phyloP scores from a whole-genome alignment of 805 yeast genomes.

The Metschnikowia cerradonensis region DNA sequence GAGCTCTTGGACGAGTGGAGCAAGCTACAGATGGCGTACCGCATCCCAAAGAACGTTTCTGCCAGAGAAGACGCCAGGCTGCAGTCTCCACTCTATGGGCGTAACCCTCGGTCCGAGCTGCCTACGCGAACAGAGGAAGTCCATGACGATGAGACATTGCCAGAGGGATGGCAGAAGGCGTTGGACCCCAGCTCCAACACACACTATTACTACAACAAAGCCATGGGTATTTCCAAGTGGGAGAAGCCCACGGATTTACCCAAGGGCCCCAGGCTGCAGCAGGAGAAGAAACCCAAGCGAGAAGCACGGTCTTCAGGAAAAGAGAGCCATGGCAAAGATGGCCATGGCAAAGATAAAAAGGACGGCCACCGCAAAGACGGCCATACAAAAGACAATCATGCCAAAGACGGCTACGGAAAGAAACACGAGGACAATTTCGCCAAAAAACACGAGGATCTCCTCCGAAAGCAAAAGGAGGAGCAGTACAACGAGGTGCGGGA shows the following conservation, averaged over 20 bases:
- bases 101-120: conserved; percentile 15
- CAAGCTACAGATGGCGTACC: conserved; percentile 70
- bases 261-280: conserved; percentile 25
- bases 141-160: conserved; percentile 32
- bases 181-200: conserved; percentile 42
- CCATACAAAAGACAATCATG: neutral
- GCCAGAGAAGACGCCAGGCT: conserved; percentile 5
- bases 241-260: conserved; percentile 47
- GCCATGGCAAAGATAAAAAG: neutral
- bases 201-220: conserved; percentile 53
- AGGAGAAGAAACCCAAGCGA: conserved; percentile 6
- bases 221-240: conserved; percentile 51
- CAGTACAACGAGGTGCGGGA: conserved; percentile 31
- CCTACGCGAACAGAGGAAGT: conserved; percentile 8
- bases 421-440: conserved; percentile 22
- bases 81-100: conserved; percentile 12
- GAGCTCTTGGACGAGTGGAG: conserved; percentile 66
- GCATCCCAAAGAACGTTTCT: conserved; percentile 62
- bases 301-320: neutral
- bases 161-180: conserved; percentile 66
- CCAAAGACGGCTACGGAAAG: neutral
- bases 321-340: too few species aligned
- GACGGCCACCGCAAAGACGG: neutral
- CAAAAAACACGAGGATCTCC: conserved; percentile 31
- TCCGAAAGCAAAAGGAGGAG: conserved; percentile 29